These are phyloP conservation scores for Sporisorium exsertum DNA, from an alignment of 1,284 basidiomycete genomes.

Conservation along the genomic window DNA sequence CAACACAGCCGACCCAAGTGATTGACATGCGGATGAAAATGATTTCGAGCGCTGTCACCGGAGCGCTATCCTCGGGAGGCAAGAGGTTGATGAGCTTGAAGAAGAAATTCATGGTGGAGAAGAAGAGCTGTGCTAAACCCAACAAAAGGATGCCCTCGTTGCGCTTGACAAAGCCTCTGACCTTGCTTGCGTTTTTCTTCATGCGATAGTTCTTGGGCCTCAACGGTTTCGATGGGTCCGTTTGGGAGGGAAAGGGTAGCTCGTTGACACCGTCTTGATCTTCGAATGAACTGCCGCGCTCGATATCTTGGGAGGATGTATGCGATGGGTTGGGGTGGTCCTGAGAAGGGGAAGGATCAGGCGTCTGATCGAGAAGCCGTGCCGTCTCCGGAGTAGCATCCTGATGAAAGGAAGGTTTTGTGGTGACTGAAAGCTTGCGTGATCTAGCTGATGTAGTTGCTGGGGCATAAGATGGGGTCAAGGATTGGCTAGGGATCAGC, in stretches of 20 bases:
- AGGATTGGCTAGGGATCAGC: conserved; percentile 14
- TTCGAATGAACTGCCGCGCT: conserved; percentile 18
- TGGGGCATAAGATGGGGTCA: conserved; percentile 21
- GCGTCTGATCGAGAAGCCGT: conserved; percentile 18
- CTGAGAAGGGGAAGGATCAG: background rate
- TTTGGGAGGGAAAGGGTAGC: conserved; percentile 47
- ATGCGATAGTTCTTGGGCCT: conserved; percentile 43
- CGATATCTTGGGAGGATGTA: conserved; percentile 25
- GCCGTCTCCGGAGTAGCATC: conserved; percentile 17
- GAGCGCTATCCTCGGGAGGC: conserved; percentile 70
- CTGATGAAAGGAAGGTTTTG: conserved; percentile 13
- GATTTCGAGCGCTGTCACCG: conserved; percentile 68
- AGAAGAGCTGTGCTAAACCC: conserved; percentile 49
- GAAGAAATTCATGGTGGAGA: conserved; percentile 73
- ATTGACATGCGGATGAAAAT: conserved; percentile 74
- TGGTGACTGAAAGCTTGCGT: conserved; percentile 30
- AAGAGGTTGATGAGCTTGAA: conserved; percentile 76
- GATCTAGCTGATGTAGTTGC: conserved; percentile 9
- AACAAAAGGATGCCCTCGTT: conserved; percentile 52
- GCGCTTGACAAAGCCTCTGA: conserved; percentile 32
- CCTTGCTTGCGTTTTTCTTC: conserved; percentile 22
- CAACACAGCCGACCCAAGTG: conserved; percentile 65
- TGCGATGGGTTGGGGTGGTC: background rate
- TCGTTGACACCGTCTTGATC: conserved; percentile 19
- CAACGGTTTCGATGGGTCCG: conserved; percentile 39